Evolutionary conservation across 176 grass and related monocot genomes (phyloP).

Genomic region (Themeda triandra): DNA sequence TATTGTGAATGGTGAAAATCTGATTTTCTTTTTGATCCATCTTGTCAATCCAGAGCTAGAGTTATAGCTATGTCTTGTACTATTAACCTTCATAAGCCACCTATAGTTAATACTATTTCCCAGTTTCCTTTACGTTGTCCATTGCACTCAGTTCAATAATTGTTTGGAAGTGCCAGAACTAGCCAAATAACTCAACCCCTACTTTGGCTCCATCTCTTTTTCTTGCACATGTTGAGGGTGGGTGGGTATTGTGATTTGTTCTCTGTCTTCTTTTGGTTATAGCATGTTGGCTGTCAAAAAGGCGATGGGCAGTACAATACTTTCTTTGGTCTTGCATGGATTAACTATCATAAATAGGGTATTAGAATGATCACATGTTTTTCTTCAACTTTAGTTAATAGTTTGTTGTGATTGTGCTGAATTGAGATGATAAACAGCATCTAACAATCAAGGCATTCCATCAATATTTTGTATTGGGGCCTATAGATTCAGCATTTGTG

Average conservation of each 20-base stretch:
- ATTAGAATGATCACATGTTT: background rate
- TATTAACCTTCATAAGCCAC: background rate
- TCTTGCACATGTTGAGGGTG: background rate
- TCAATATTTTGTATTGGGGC: background rate
- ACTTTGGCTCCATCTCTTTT: background rate
- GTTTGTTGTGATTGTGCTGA: background rate
- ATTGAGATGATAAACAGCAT: background rate
- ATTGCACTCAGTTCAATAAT: background rate
- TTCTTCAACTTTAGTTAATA: background rate
- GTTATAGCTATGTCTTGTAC: background rate
- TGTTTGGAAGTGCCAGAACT: background rate
- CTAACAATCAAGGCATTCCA: background rate
- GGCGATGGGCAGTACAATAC: no score
- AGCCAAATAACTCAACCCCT: background rate
- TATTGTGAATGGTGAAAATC: background rate
- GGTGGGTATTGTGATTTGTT: no score
- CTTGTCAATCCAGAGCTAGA: background rate
- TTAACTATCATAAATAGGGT: no score
- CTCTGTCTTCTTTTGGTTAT: no score
- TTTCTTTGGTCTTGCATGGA: no score
- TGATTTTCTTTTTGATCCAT: background rate
- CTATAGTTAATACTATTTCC: background rate
- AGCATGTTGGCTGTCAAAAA: no score
- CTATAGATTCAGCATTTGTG: background rate
- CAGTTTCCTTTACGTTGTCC: background rate